Percentiles rank a stretch among this genome's conserved stretches.
phyloP scores from a whole-genome alignment of 352 stramenopile species.

The Globisporangium viniferum region DNA sequence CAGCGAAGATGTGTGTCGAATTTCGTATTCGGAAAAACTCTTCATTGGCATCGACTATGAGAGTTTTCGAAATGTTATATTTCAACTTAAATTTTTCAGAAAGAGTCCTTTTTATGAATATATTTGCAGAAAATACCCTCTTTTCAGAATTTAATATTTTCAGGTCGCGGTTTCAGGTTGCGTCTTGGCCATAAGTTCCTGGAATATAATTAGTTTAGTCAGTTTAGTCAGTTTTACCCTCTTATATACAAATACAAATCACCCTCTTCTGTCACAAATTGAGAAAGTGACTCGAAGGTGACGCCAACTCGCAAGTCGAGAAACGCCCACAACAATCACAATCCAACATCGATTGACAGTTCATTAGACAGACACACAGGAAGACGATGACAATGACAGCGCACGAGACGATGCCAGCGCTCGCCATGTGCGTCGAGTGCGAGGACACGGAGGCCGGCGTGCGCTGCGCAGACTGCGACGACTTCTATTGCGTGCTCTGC shows the following conservation, averaged over 20 bases:
- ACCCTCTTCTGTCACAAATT: not conserved
- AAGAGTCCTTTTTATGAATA: too few relatives aligned
- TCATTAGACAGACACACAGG: not conserved
- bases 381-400: not conserved
- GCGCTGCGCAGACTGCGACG: constrained; percentile 58
- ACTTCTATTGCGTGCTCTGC: constrained; percentile 78
- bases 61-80: too few relatives aligned
- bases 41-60: too few relatives aligned
- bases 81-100: too few relatives aligned
- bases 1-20: too few relatives aligned
- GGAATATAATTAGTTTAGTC: too few relatives aligned
- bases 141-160: too few relatives aligned
- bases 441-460: constrained; percentile 76
- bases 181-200: too few relatives aligned
- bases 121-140: too few relatives aligned
- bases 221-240: too few relatives aligned
- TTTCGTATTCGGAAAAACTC: too few relatives aligned
- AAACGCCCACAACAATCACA: not conserved
- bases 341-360: not conserved
- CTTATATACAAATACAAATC: not conserved
- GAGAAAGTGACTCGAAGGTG: not conserved
- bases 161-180: too few relatives aligned
- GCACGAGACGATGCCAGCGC: constrained; percentile 17
- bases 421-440: constrained; percentile 77
- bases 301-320: not conserved